Conservation (phyloP, 176 grass and related monocot species). For the Ensete glaucum region DNA sequence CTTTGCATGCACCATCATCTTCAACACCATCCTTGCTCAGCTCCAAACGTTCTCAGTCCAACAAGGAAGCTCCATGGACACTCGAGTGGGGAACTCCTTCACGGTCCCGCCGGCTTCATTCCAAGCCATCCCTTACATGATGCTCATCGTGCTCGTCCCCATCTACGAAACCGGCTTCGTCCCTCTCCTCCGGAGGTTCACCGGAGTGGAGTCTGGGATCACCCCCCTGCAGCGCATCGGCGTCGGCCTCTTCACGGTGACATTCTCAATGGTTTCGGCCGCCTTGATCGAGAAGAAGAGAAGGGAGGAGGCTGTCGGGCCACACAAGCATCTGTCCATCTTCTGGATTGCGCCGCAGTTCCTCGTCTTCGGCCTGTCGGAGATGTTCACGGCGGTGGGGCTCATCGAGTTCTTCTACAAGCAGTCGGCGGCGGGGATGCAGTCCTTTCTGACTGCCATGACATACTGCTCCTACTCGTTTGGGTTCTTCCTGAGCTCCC, state of each 20-base stretch:
- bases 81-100: slow-evolving; percentile 37
- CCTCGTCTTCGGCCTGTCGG: slow-evolving; percentile 69
- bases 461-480: slow-evolving; percentile 98
- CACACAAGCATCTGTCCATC: slow-evolving; percentile 29
- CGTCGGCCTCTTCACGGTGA: slow-evolving; percentile 62
- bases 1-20: slow-evolving; percentile 78
- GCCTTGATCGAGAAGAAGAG: slow-evolving; percentile 49
- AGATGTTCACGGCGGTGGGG: slow-evolving; percentile 92
- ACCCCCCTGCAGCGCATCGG: slow-evolving; percentile 77
- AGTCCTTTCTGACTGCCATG: slow-evolving; percentile 80
- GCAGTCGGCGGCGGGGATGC: slow-evolving; percentile 73
- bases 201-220: slow-evolving; percentile 45
- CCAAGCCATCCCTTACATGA: slow-evolving; percentile 65
- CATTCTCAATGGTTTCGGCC: slow-evolving; percentile 80
- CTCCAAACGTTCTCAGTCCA: slow-evolving; percentile 89
- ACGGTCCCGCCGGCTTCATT: slow-evolving; percentile 59
- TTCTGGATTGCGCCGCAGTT: slow-evolving; percentile 86
- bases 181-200: slow-evolving; percentile 45
- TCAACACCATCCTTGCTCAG: slow-evolving; percentile 85
- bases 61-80: slow-evolving; percentile 63
- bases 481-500: slow-evolving; percentile 82
- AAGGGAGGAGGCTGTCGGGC: neutral
- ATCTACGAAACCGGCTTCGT: slow-evolving; percentile 61
- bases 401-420: slow-evolving; percentile 97
- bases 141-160: slow-evolving; percentile 52